Percentiles rank a stretch among this genome's conserved stretches.
Evolutionary conservation across 108 stramenopile genomes (phyloP).

Genomic region (Poteriospumella lacustris): DNA sequence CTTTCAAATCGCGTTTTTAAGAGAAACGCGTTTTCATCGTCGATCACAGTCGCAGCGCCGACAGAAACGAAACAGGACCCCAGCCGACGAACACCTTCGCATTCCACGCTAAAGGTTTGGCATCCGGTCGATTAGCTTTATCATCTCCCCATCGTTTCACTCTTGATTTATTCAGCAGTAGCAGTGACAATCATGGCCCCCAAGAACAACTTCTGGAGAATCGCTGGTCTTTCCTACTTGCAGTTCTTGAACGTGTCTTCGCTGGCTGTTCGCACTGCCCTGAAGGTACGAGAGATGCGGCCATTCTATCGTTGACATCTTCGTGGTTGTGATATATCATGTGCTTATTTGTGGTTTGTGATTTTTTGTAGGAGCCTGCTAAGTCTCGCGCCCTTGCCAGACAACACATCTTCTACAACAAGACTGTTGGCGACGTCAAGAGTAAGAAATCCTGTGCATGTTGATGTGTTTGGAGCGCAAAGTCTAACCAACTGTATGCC

Average conservation of each 20-base stretch:
- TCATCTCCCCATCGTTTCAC: no score
- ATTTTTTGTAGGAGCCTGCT: neutral
- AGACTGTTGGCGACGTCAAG: neutral
- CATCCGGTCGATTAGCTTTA: no score
- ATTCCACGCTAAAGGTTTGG: no score
- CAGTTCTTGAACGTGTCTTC: neutral
- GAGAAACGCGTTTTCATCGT: no score
- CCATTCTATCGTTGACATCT: neutral
- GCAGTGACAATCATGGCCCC: no score
- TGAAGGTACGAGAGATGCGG: neutral
- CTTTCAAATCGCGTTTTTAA: no score
- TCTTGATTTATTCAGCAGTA: no score
- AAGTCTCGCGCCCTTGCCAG: neutral
- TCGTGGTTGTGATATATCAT: neutral
- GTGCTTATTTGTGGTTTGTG: neutral
- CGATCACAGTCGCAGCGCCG: no score
- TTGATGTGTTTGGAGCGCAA: no score
- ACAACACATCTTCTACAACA: neutral
- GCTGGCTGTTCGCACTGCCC: neutral
- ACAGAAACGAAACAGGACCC: no score
- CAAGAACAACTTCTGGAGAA: neutral
- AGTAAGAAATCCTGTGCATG: neutral
- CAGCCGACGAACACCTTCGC: no score
- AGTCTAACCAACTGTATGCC: no score
- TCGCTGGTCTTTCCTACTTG: neutral